phyloP scores from a whole-genome alignment of 768 basidiomycete species.

The Macrocybe gigantea region DNA sequence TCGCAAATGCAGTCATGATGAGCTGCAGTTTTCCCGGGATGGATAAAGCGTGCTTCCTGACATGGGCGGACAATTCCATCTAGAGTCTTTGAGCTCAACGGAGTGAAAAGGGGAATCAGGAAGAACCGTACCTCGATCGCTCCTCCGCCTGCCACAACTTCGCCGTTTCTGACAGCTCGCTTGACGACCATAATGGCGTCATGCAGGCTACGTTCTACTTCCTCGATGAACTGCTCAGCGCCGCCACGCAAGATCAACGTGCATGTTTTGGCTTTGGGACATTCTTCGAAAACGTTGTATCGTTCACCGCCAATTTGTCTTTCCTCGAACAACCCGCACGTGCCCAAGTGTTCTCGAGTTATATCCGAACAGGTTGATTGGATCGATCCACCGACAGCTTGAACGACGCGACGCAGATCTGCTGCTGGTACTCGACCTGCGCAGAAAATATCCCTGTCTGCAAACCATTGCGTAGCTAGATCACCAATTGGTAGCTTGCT shows the following conservation, averaged over 20 bases:
- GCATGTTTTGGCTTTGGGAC: constrained; percentile 92
- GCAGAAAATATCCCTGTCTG: constrained; percentile 97
- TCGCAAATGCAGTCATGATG: constrained; percentile 92
- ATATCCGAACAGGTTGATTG: constrained; percentile 97
- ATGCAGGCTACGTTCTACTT: constrained; percentile 95
- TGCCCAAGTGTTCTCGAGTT: constrained; percentile 81
- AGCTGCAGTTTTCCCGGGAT: constrained; percentile 96
- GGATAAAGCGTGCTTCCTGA: constrained; percentile 83
- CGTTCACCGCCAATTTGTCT: constrained; percentile 94
- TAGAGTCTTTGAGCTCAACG: constrained; percentile 20
- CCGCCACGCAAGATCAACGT: constrained; percentile 92
- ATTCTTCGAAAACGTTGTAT: constrained; percentile 92
- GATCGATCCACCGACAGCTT: constrained; percentile 91
- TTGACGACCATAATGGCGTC: constrained; percentile 99
- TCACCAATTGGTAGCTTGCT: constrained; percentile 99
- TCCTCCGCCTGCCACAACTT: constrained; percentile 96
- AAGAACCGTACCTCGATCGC: constrained; percentile 75
- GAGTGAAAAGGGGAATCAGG: background rate
- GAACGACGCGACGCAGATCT: constrained; percentile 90
- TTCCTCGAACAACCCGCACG: constrained; percentile 92
- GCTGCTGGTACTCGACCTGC: constrained; percentile 90
- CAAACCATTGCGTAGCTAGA: constrained; percentile 98
- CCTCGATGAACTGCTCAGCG: constrained; percentile 98
- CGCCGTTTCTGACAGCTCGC: constrained; percentile 90
- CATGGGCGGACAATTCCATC: constrained; percentile 97